Evolutionary conservation across 306 rosid genomes (phyloP), one percentile per base, ranked within the genome.

Genomic region (Rosa multiflora): DNA sequence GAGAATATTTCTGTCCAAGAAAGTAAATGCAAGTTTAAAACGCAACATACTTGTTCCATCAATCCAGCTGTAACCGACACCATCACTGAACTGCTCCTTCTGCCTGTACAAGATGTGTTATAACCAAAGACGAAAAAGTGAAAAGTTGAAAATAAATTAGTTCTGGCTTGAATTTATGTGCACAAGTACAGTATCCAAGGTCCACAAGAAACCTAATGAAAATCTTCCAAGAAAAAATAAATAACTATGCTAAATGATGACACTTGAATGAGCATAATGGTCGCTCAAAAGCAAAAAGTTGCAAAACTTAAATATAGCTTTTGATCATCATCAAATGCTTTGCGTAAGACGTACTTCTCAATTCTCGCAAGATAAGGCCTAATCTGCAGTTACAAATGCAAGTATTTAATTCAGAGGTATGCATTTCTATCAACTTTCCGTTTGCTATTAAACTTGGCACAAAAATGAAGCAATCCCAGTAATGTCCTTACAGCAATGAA

Each of bases 31-130:
- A 14, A 29, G 75, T 75, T 12, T 70, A 61, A 78, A 52, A 8
- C 14, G 42, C 72, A n/a, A 75, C 88, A n/a, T 86, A 94, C 99
- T 78, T 89, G 99, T 69, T 78, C 97, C 97, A 61, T 94, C 99
- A 81, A 94, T 94, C 99, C 99, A 94, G 85, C 94, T 92, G 89
- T 94, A 94, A 53, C 99, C 99, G 7, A 94, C 99, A 56, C 99
- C 99, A 58, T 94, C 97, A 74, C 97, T 94, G 83, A 32, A 32
- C 37, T 32, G 37, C 3, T 32, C 37, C 37, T 32, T 32, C 37
- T 32, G 37, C 37, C 37, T 32, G 37, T 32, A 32, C 37, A 32
- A 32, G 37, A 32, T 32, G 37, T 32, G 37, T 0, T 2, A 32
- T 21, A 81, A 51, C 42, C 43, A 59, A 35, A 73, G 17, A 48